Conservation (phyloP, 2,329 filamentous ascomycete species). For the Exserohilum turcica region DNA sequence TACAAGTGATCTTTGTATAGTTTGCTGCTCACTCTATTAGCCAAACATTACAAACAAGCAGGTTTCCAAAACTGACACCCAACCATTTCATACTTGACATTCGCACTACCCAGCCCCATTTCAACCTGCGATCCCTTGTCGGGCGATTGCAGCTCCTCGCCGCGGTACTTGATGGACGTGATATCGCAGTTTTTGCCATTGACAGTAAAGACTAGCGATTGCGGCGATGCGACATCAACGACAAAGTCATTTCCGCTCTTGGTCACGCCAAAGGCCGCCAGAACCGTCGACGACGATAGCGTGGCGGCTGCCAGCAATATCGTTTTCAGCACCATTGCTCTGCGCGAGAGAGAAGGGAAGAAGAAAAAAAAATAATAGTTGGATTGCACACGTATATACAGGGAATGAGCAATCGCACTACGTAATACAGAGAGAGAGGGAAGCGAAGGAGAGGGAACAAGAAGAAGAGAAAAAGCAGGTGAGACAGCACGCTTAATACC, state of each 20-base stretch:
- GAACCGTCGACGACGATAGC: constrained; percentile 32
- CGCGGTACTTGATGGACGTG: constrained; percentile 65
- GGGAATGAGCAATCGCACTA: too few species aligned
- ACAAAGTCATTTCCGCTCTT: constrained; percentile 36
- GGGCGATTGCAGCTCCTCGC: constrained; percentile 63
- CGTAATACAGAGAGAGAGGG: too few species aligned
- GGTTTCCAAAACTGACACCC: constrained; percentile 29
- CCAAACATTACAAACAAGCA: background rate
- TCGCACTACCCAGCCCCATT: constrained; percentile 64
- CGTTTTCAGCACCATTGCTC: constrained; percentile 37
- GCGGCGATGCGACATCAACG: constrained; percentile 43
- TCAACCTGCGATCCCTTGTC: constrained; percentile 61
- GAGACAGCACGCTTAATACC: too few species aligned
- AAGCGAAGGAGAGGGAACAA: too few species aligned
- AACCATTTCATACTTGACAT: constrained; percentile 53
- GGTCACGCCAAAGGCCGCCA: constrained; percentile 47
- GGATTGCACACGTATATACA: too few species aligned
- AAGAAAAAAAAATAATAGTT: too few species aligned
- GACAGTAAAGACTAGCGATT: constrained; percentile 43
- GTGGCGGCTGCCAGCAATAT: constrained; percentile 33
- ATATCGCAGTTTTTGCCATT: constrained; percentile 63
- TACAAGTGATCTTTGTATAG: constrained; percentile 67
- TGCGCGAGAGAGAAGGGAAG: too few species aligned
- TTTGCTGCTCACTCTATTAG: constrained; percentile 21
- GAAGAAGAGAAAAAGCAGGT: too few species aligned